Base-by-base conservation (phyloP, 192 early-diverging fungal genomes). In the Coemansia sp. region DNA sequence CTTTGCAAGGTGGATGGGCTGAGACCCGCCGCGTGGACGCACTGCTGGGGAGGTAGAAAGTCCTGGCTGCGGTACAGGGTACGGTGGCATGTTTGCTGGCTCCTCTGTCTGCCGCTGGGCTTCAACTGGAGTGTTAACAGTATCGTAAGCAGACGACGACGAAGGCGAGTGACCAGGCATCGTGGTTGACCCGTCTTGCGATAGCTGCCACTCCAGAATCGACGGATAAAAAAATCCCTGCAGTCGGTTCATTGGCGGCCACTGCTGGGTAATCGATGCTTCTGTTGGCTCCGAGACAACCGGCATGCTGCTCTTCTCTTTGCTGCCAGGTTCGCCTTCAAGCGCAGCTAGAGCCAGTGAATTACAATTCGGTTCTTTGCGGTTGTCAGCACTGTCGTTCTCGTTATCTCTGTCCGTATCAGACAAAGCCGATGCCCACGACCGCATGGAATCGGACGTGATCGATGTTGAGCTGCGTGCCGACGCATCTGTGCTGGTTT, bases 21-120 rank as follows among this genome's bases (percentile, higher is more conserved):
- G 79, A 7, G 79, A 82, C 7, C 74, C 75, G 24, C 79, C 75
- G 5, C 79, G 74, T 7, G 79, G 70, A 5, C 79, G 65, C 5
- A 60, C 60, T 14, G 50, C 55, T 32, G 64, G 72, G 27, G 66
- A 57, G 9, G 64, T 49, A 21, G 38, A 17, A 19, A 52, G 37
- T 10, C 64, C 52, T 23, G 67, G 48, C 27, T 54, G 37, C 2
- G 58, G 37, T 19, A 53, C 22, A 38, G 67, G 17, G 35, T 64
- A 60, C 21, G 62, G 51, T 1, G 49, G 57, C 37, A 35, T 64
- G 37, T 61, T 58, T 11, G 24, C 32, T 14, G 39, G 37, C 41
- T 62, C 60, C 15, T 19, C 57, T 22, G 49, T 19, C 5, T 15
- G n/a, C 14, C 2, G 60, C 48, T 52, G 60, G 11, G 49, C 27